Evolutionary conservation across 2,329 filamentous ascomycete genomes (phyloP), one percentile per base, ranked within the genome.

Genomic region (Colletotrichum melonis): DNA sequence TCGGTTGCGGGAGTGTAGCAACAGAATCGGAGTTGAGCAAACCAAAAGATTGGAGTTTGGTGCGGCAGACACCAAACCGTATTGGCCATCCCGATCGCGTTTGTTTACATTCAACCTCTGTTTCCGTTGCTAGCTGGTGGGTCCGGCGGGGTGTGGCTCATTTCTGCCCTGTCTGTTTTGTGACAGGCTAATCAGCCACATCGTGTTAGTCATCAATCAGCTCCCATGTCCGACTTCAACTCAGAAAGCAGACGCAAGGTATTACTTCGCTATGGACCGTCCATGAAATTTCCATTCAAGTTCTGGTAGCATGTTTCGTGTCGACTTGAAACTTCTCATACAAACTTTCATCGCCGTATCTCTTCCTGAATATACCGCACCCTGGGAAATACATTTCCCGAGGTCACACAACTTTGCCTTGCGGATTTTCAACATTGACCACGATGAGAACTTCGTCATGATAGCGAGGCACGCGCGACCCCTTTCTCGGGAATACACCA

Each of bases 31-130:
- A 30, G 57, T 42, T 32, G 67, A 71, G 62, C 60, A 69, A 63
- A 59, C 58, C 63, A 63, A 63, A 46, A 46, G 57, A n/a, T 59
- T 54, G 62, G 46, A 59, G 28, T 66, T 42, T 63, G 52, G 32
- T 70, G 42, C 55, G 28, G 32, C 64, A 62, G 59, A 69, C 52
- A 66, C 58, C 66, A 59, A 46, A 55, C 52, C 22, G 62, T 56
- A 62, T 70, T 73, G 71, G 67, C 62, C 30, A 58, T 22, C n/a
- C 52, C 56, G 16, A 49, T 74, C 73, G 73, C 71, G 73, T 76
- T 76, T 76, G 74, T 76, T 76, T 76, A 76, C 74, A 76, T 75
- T 68, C 69, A 54, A 46, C 46, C 68, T 70, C 30, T 57, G 56
- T 60, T 73, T 52, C 67, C 67, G 71, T 73, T 71, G 71, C 67